Base-by-base conservation (phyloP, 768 basidiomycete genomes). In the Phaeolepiota aurea region DNA sequence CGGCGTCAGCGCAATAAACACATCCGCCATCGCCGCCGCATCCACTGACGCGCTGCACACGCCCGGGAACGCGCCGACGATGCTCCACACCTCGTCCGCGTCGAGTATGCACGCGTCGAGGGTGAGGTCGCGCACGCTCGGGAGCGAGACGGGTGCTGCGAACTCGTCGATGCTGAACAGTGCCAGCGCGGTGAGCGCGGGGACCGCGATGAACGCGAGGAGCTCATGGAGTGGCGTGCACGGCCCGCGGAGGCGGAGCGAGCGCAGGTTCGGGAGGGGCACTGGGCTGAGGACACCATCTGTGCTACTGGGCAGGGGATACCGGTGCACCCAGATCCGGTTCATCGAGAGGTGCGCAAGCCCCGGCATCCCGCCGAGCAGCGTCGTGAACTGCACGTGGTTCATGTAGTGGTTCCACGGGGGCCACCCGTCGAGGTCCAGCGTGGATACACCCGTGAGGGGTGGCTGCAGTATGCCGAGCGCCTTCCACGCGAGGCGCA, bases 331-430 rank as follows among this genome's bases (percentile, higher is more conserved):
- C 44, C 54, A 57, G 35, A 72, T 48, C 37, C 65, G 60, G 32
- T 59, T 62, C 16, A 72, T 51, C 3, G 72, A 72, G 7, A 74
- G 56, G 41, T 69, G 66, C 41, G 57, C 44, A 18, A 72, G 58
- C 12, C 43, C 54, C 3, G 65, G 64, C 7, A 66, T 43, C n/a
- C 57, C 41, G 9, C 52, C 48, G 12, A 71, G 48, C 34, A 69
- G 44, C 10, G 52, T 45, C 25, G 7, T 28, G 25, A 28, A 28
- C 25, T 28, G 25, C 7, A 28, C n/a, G n/a, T 28, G 25, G n/a
- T n/a, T 28, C 25, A 28, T 28, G n/a, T 7, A 28, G n/a, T 28
- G 7, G n/a, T n/a, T 7, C n/a, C n/a, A n/a, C n/a, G n/a, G n/a
- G 7, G 25, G 7, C 25, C 25, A 28, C 25, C 25, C 25, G 25